These are phyloP conservation scores for Pythium guiyangense DNA, from an alignment of 352 stramenopile species.

Conservation along the genomic window DNA sequence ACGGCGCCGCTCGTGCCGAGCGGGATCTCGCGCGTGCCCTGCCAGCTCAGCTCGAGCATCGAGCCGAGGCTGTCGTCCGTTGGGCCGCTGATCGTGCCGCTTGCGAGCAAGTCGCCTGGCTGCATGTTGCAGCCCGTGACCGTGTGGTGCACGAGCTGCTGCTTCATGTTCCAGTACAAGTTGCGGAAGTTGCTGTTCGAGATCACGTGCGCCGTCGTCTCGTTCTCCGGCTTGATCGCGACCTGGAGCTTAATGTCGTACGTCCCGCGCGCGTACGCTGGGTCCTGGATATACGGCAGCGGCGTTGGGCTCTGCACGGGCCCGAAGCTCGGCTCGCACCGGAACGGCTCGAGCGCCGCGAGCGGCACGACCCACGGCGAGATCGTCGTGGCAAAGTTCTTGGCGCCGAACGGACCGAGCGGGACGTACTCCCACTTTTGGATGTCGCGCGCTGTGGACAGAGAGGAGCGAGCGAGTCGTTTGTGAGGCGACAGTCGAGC, in stretches of 20 bases:
- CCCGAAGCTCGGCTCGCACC: constrained; percentile 87
- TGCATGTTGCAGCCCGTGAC: constrained; percentile 97
- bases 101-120: constrained; percentile 92
- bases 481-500: background rate
- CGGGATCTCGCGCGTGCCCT: constrained; percentile 79
- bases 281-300: constrained; percentile 93
- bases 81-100: constrained; percentile 93
- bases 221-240: constrained; percentile 57
- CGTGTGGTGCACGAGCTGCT: constrained; percentile 96
- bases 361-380: constrained; percentile 95
- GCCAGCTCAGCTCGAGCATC: constrained; percentile 96
- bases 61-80: constrained; percentile 88
- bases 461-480: background rate
- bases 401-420: constrained; percentile 94
- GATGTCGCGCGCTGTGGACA: constrained; percentile 65
- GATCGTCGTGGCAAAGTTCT: constrained; percentile 97
- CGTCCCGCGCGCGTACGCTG: constrained; percentile 79
- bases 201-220: constrained; percentile 56
- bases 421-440: constrained; percentile 98
- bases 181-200: constrained; percentile 94
- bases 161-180: constrained; percentile 98
- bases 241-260: constrained; percentile 90
- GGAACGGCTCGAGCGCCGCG: constrained; percentile 93
- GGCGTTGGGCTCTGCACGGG: constrained; percentile 84
- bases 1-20: constrained; percentile 65